These are phyloP conservation scores for Chondrus crispus DNA, from an alignment of 23 red algal species.

Conservation along the genomic window DNA sequence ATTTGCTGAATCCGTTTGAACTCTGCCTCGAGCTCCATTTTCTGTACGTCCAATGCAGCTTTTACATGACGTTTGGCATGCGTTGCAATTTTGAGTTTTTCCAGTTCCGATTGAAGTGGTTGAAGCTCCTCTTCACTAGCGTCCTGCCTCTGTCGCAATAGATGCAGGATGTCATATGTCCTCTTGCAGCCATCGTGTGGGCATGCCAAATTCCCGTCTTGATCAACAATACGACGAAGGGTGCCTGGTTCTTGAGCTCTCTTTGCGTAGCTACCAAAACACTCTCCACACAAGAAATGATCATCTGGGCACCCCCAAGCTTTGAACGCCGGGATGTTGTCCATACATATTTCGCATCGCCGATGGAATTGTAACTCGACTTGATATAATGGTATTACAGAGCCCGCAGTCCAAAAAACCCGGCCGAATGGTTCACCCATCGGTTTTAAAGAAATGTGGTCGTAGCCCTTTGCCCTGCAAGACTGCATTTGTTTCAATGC, in stretches of 20 bases:
- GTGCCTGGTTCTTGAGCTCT: not conserved
- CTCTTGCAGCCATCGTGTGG: not conserved
- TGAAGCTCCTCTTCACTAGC: constrained; percentile 32
- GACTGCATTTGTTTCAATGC: not conserved
- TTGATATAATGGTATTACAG: constrained; percentile 18
- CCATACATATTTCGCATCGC: constrained; percentile 41
- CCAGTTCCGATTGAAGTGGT: not conserved
- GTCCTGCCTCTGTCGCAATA: constrained; percentile 33
- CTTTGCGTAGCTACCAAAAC: constrained; percentile 15
- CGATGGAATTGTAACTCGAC: constrained; percentile 9
- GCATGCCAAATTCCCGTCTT: constrained; percentile 8
- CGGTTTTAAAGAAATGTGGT: not conserved
- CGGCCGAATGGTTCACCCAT: not conserved
- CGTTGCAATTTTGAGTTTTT: not conserved
- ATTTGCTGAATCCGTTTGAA: constrained; percentile 47
- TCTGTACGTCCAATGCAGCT: constrained; percentile 26
- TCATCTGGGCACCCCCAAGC: constrained; percentile 31
- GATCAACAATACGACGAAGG: not conserved
- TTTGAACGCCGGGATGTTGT: constrained; percentile 20
- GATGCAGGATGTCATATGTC: not conserved
- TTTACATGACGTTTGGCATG: constrained; percentile 6
- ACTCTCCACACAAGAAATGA: constrained; percentile 40
- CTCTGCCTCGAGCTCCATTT: constrained; percentile 19
- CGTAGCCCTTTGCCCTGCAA: not conserved
- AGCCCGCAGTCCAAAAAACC: constrained; percentile 27